Percentiles rank a stretch among this genome's conserved stretches.
phyloP scores from a whole-genome alignment of 1,139 yeast genomes.

The Hyphopichia pseudoburtonii region DNA sequence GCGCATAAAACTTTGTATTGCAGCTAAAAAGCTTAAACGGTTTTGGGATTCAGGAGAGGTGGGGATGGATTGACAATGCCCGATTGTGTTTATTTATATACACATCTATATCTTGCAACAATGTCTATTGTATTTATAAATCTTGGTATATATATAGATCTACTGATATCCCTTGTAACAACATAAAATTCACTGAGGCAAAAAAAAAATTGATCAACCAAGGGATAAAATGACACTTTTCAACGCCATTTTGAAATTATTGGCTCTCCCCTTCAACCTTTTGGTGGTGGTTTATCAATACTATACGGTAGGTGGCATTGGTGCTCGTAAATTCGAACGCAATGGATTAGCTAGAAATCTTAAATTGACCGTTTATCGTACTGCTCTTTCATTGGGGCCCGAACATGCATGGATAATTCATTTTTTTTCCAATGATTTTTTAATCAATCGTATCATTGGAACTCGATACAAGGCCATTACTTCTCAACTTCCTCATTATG shows the following conservation, averaged over 20 bases:
- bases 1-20: no score
- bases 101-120: no score
- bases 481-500: slow-evolving; percentile 25
- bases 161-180: no score
- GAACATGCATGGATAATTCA: background rate
- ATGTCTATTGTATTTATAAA: no score
- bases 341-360: slow-evolving; percentile 16
- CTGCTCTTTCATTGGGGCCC: slow-evolving; percentile 11
- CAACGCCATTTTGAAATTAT: background rate
- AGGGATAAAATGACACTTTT: background rate
- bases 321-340: slow-evolving; percentile 4
- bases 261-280: slow-evolving; percentile 7
- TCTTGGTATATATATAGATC: no score
- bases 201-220: no score
- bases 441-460: slow-evolving; percentile 1
- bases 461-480: slow-evolving; percentile 7
- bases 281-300: slow-evolving; percentile 2
- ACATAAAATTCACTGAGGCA: no score
- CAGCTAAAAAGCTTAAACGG: no score
- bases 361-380: slow-evolving; percentile 19
- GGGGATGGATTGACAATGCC: no score
- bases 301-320: slow-evolving; percentile 3
- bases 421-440: background rate
- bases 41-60: no score
- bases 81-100: no score